Evolutionary conservation across 768 basidiomycete genomes (phyloP).

Genomic region (Tremella yokohamensis): DNA sequence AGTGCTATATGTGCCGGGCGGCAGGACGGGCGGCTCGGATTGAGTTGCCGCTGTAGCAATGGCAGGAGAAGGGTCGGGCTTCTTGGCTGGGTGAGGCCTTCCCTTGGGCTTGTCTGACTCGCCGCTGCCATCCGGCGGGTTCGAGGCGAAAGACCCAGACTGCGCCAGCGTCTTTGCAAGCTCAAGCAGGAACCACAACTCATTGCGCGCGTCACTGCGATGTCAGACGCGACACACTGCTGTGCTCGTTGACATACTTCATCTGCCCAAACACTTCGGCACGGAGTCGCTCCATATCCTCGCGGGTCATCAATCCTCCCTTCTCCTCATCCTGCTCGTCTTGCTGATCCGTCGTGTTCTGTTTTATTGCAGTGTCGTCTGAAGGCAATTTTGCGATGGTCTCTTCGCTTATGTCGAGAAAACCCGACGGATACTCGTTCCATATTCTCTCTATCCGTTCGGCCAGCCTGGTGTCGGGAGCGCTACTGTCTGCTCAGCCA

Average conservation of each 20-base stretch:
- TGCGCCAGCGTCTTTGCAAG: conserved; percentile 37
- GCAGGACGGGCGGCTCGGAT: conserved; percentile 34
- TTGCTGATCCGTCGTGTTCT: conserved; percentile 7
- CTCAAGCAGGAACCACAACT: conserved; percentile 44
- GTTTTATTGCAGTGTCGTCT: conserved; percentile 16
- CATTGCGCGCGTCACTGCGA: conserved; percentile 39
- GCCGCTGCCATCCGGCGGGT: conserved; percentile 16
- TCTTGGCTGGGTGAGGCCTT: conserved; percentile 14
- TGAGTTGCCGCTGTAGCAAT: neutral
- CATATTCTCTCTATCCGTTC: conserved; percentile 36
- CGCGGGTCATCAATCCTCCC: conserved; percentile 24
- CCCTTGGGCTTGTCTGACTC: conserved; percentile 7
- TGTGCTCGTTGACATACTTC: conserved; percentile 26
- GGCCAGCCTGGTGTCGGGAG: conserved; percentile 24
- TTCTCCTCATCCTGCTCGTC: conserved; percentile 9
- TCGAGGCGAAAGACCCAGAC: conserved; percentile 24
- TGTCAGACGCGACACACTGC: neutral
- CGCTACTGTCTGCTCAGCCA: neutral
- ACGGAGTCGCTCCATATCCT: conserved; percentile 37
- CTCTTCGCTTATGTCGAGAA: conserved; percentile 35
- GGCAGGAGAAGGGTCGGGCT: conserved; percentile 3
- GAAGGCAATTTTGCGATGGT: conserved; percentile 9
- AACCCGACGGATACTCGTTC: conserved; percentile 40
- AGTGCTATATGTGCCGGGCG: conserved; percentile 33
- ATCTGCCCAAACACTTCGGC: conserved; percentile 31